A percentile compares a stretch with the other conserved stretches of the same genome.
phyloP scores from a whole-genome alignment of 768 basidiomycete species.

The Pleurotus djamor region DNA sequence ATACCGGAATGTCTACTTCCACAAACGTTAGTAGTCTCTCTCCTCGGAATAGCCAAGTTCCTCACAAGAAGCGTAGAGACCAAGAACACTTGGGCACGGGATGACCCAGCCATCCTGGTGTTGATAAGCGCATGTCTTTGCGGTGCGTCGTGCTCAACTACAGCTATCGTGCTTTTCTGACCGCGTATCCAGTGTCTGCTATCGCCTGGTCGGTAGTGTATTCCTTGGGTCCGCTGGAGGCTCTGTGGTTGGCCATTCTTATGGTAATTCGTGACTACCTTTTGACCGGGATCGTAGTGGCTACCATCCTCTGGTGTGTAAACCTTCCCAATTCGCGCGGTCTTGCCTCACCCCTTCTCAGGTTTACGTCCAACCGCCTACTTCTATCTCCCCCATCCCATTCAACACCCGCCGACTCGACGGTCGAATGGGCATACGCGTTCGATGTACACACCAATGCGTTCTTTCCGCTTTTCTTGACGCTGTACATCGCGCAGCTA shows the following conservation, averaged over 20 bases:
- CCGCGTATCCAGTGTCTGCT: slow-evolving; percentile 58
- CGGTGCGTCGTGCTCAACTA: slow-evolving; percentile 40
- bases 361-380: slow-evolving; percentile 71
- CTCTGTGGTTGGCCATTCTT: slow-evolving; percentile 63
- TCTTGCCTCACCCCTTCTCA: too few species aligned
- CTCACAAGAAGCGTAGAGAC: slow-evolving; percentile 57
- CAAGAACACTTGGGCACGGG: slow-evolving; percentile 97
- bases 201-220: slow-evolving; percentile 88
- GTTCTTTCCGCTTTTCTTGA: slow-evolving; percentile 92
- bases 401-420: slow-evolving; percentile 64
- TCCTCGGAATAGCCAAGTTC: not conserved
- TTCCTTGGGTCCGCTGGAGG: slow-evolving; percentile 52
- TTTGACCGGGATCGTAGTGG: slow-evolving; percentile 67
- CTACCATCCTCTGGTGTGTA: slow-evolving; percentile 74
- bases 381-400: slow-evolving; percentile 73
- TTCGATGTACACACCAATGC: slow-evolving; percentile 98
- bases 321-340: too few species aligned
- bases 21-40: slow-evolving; percentile 69
- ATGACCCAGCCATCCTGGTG: slow-evolving; percentile 94
- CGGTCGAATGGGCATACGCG: slow-evolving; percentile 90
- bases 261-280: slow-evolving; percentile 94
- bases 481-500: slow-evolving; percentile 86
- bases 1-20: slow-evolving; percentile 96
- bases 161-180: not conserved
- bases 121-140: slow-evolving; percentile 78